Conservation (phyloP, 1,284 basidiomycete genomes). For the Leucoagaricus sp. region DNA sequence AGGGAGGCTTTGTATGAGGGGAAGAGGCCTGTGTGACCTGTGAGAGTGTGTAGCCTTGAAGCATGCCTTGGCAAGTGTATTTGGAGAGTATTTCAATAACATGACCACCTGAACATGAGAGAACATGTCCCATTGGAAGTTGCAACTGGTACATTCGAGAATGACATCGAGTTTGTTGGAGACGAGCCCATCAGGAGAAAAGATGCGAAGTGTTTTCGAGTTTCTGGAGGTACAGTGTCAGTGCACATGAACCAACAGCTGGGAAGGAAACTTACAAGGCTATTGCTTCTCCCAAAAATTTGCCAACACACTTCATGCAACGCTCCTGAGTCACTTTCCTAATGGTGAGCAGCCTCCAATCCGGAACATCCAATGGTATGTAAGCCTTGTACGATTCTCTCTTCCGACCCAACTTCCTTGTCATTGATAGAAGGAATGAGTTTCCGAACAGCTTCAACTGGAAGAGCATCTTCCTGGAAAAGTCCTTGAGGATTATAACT, state of each 20-base stretch:
- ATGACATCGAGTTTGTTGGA: constrained; percentile 88
- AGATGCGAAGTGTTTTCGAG: constrained; percentile 78
- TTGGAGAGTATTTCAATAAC: constrained; percentile 88
- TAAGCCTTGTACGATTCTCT: constrained; percentile 71
- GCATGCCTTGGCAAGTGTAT: constrained; percentile 86
- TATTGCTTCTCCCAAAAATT: constrained; percentile 61
- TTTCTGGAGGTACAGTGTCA: constrained; percentile 46
- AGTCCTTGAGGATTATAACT: constrained; percentile 68
- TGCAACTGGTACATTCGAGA: constrained; percentile 63
- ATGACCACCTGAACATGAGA: constrained; percentile 69
- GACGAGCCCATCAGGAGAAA: constrained; percentile 90
- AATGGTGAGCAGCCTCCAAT: constrained; percentile 61
- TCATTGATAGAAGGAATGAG: constrained; percentile 54
- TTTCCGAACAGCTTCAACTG: constrained; percentile 51
- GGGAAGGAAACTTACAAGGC: constrained; percentile 40
- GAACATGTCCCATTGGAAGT: constrained; percentile 83
- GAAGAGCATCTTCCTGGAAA: constrained; percentile 54
- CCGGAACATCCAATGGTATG: constrained; percentile 59
- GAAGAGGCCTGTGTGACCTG: constrained; percentile 82
- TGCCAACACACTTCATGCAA: constrained; percentile 79
- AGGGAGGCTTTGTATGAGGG: constrained; percentile 89
- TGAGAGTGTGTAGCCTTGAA: constrained; percentile 85
- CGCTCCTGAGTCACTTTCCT: constrained; percentile 60
- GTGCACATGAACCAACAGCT: neutral
- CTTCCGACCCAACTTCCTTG: constrained; percentile 65